Evolutionary conservation across 139 green algal genomes (phyloP).

Genomic region (Chlorella vulgaris): DNA sequence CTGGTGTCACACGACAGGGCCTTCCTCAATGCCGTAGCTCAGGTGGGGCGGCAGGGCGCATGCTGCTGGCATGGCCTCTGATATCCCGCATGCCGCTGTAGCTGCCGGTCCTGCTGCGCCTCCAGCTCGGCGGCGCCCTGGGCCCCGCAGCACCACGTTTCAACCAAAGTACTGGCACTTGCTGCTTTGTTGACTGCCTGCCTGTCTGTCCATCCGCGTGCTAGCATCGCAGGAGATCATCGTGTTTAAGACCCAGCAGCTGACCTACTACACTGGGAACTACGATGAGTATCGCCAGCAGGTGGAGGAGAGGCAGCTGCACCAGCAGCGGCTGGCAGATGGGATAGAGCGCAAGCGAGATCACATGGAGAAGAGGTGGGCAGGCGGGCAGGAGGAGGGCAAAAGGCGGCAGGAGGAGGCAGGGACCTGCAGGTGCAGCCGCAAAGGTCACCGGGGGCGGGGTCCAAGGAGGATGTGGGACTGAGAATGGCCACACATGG

Average conservation of each 20-base stretch:
- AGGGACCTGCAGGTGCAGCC: too few species aligned
- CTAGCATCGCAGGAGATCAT: constrained; percentile 9
- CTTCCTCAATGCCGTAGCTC: constrained; percentile 82
- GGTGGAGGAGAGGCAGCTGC: constrained; percentile 28
- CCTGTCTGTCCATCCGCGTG: not conserved
- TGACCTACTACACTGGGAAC: constrained; percentile 54
- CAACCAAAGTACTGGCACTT: not conserved
- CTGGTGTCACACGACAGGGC: constrained; percentile 86
- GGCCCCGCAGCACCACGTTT: too few species aligned
- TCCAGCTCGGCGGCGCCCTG: too few species aligned
- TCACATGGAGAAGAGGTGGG: constrained; percentile 34
- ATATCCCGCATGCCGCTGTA: not conserved
- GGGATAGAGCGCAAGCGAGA: constrained; percentile 49
- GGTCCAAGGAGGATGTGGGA: too few species aligned
- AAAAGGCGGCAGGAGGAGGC: too few species aligned
- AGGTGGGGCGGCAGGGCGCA: constrained; percentile 30
- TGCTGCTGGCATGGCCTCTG: too few species aligned
- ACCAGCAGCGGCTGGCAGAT: constrained; percentile 37
- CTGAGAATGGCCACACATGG: too few species aligned
- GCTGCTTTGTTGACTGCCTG: too few species aligned
- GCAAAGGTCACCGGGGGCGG: too few species aligned
- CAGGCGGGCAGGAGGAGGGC: too few species aligned
- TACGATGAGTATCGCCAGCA: constrained; percentile 61
- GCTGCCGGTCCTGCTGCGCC: too few species aligned
- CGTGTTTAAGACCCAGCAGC: constrained; percentile 11